A percentile compares a stretch with the other conserved stretches of the same genome.
Evolutionary conservation across 257 asterid genomes (phyloP).

Genomic region (Hygrophila difformis): DNA sequence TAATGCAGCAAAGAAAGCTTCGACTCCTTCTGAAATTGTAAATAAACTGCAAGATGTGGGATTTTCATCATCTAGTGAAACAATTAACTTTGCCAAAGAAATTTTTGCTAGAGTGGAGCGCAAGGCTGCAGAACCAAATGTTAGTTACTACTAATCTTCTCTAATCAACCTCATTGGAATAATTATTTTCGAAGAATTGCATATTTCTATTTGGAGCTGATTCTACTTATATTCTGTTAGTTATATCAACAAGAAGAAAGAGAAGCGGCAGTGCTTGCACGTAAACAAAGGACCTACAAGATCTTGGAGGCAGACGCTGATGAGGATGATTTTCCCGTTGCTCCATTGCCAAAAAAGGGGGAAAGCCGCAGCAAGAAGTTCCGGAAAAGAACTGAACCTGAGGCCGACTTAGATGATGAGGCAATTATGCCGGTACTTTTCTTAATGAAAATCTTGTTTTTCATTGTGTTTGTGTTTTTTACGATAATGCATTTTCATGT

Average conservation of each 20-base stretch:
- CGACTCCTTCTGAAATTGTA: slow-evolving; percentile 70
- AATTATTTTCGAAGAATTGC: slow-evolving; percentile 6
- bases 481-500: slow-evolving; percentile 17
- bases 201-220: slow-evolving; percentile 1
- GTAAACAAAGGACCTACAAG: slow-evolving; percentile 57
- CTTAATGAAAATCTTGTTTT: slow-evolving; percentile 22
- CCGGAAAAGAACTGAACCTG: slow-evolving; percentile 64
- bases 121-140: slow-evolving; percentile 67
- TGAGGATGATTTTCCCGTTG: slow-evolving; percentile 36
- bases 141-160: slow-evolving; percentile 24
- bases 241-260: slow-evolving; percentile 63
- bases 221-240: slow-evolving; percentile 24
- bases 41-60: slow-evolving; percentile 54
- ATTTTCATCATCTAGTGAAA: slow-evolving; percentile 49
- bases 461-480: slow-evolving; percentile 20
- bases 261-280: slow-evolving; percentile 61
- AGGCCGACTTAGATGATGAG: slow-evolving; percentile 71
- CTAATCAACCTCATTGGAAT: neutral
- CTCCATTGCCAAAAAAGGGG: slow-evolving; percentile 39
- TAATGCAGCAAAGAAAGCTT: slow-evolving; percentile 71
- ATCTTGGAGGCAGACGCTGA: slow-evolving; percentile 76
- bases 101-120: slow-evolving; percentile 68
- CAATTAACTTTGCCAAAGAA: slow-evolving; percentile 57
- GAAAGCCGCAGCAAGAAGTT: slow-evolving; percentile 53
- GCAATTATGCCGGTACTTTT: slow-evolving; percentile 30